Evolutionary conservation across 768 basidiomycete species (phyloP), one percentile per base, ranked within the genome.

Genomic region (Tricholoma terreum): DNA sequence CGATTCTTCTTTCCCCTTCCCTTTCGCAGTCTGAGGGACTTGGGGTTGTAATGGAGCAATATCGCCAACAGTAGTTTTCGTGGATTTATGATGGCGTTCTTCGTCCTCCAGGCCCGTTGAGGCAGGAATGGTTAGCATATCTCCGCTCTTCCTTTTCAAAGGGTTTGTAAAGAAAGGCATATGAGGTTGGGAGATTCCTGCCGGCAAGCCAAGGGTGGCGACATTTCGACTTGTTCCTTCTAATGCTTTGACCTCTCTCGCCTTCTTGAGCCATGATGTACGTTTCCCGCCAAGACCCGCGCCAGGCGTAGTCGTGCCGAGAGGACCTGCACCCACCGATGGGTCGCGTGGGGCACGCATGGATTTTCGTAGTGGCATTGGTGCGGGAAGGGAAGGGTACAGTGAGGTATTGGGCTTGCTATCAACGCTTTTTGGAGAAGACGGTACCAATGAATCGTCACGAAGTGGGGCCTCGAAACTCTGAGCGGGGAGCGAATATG

Each of bases 221-320:
- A 66, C 54, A 52, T 75, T 80, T 67, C 71, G 81, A 56, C 62
- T 64, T 10, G 74, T 73, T n/a, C 74, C 75, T 64, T 90, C 90
- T 65, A 84, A 72, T 15, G 87, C 87, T 61, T 87, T 87, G 22
- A 79, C 84, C 65, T 89, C 87, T 34, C 89, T 78, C 12, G 86
- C 90, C 63, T 89, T 90, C 71, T 82, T 83, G 54, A 92, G 69
- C 90, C 90, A 92, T 3, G 90, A 92, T 8, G 87, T 87, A 31
- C 90, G 83, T 64, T 89, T 90, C 2, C 82, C 83, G 9, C 75
- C 75, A 24, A 70, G 67, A 19, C 72, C 65, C 4, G 71, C 69
- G n/a, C 77, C 74, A 36, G 79, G 76, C 2, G 77, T 79, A 14
- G 73, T 73, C 19, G 70, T 70, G 3, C 76, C 75, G 19, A 73